Percentiles rank a stretch among this genome's conserved stretches.
Conservation (phyloP, 257 asterid genomes). For the Salvia miltiorrhiza region DNA sequence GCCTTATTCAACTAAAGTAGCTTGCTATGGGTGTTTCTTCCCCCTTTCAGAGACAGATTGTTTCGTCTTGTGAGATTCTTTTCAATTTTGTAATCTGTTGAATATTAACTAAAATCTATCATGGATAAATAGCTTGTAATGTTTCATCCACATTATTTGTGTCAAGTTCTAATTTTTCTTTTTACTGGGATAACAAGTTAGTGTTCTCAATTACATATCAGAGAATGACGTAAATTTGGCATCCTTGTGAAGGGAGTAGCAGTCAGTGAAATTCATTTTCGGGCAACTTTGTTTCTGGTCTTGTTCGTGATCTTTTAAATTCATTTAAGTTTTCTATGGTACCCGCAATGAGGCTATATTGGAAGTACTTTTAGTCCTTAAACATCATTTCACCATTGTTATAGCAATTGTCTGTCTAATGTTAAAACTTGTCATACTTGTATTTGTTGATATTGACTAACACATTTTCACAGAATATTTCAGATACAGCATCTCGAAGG, state of each 20-base stretch:
- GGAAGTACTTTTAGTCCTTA: neutral
- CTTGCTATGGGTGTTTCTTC: neutral
- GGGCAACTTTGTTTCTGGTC: neutral
- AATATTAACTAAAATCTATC: neutral
- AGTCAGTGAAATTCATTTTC: neutral
- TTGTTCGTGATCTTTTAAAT: neutral
- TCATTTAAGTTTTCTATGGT: neutral
- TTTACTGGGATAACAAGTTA: neutral
- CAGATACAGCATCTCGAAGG: constrained; percentile 27
- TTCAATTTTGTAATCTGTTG: neutral
- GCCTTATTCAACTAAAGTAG: neutral
- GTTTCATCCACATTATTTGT: neutral
- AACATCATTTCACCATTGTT: neutral
- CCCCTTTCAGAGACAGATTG: neutral
- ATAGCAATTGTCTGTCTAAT: neutral
- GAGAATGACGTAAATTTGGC: neutral
- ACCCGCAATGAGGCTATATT: neutral
- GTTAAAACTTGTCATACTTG: neutral
- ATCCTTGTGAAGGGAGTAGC: neutral
- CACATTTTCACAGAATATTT: constrained; percentile 13
- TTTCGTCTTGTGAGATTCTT: neutral
- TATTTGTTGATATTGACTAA: neutral
- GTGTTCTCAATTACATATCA: neutral
- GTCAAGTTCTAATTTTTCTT: neutral
- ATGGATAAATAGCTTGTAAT: neutral